Percentiles rank a stretch among this genome's conserved stretches.
Evolutionary conservation across 108 stramenopile species (phyloP).

Genomic region (Craspedostauros australis): DNA sequence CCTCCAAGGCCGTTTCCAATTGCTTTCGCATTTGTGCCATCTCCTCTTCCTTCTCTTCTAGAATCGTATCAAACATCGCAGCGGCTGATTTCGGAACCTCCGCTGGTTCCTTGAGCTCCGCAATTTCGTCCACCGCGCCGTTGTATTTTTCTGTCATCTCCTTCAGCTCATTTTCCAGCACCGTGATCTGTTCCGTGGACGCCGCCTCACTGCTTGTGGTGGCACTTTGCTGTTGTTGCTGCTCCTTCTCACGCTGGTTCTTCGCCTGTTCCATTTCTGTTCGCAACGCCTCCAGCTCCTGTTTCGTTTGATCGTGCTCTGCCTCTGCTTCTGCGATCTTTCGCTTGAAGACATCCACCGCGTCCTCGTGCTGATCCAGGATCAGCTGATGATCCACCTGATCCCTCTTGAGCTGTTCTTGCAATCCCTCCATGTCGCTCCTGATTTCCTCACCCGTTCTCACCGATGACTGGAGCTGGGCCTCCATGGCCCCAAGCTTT

Average conservation of each 20-base stretch:
- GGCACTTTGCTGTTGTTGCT: slow-evolving; percentile 1
- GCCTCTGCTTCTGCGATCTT: neutral
- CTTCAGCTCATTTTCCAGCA: neutral
- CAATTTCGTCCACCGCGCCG: too few relatives aligned
- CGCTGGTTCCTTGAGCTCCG: too few relatives aligned
- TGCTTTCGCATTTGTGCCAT: too few relatives aligned
- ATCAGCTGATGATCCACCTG: neutral
- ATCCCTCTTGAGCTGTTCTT: neutral
- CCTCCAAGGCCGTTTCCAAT: too few relatives aligned
- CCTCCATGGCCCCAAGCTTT: neutral
- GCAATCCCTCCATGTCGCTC: neutral
- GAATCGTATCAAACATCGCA: too few relatives aligned
- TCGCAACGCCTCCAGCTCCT: neutral
- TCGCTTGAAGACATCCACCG: neutral
- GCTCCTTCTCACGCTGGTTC: neutral
- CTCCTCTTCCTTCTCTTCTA: too few relatives aligned
- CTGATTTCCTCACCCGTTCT: neutral
- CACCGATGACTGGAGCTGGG: neutral
- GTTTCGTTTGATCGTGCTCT: neutral
- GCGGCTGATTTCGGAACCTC: too few relatives aligned
- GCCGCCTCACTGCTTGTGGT: too few relatives aligned
- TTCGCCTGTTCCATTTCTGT: neutral
- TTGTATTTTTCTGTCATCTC: too few relatives aligned
- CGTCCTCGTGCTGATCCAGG: neutral
- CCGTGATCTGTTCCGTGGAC: neutral